phyloP scores from a whole-genome alignment of 208 protist genomes.

The Trypanosoma boissoni region DNA sequence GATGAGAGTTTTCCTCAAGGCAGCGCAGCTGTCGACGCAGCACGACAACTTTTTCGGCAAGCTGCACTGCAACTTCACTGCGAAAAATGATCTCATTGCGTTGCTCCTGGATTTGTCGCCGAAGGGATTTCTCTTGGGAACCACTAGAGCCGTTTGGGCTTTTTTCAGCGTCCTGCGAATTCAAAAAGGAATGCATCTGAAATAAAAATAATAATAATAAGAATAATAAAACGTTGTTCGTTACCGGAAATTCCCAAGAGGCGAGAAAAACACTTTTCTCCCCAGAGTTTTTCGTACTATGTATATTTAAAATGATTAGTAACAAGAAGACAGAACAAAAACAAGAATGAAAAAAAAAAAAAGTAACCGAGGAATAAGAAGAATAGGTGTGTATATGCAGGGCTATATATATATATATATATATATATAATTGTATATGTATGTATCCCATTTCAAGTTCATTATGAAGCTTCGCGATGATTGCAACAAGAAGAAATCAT shows the following conservation, averaged over 20 bases:
- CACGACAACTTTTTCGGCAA: slow-evolving; percentile 15
- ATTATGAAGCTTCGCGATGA: too few relatives aligned
- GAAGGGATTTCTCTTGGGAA: too few relatives aligned
- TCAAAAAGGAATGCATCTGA: slow-evolving; percentile 10
- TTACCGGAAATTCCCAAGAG: background rate
- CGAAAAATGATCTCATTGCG: background rate
- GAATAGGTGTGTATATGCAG: too few relatives aligned
- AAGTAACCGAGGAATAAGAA: too few relatives aligned
- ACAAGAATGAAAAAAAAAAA: too few relatives aligned
- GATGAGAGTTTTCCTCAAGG: background rate
- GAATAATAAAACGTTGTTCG: background rate
- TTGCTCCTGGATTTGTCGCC: background rate
- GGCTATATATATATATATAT: background rate
- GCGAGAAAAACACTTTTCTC: background rate
- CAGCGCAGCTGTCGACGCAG: slow-evolving; percentile 11
- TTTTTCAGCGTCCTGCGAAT: too few relatives aligned
- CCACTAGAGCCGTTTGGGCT: too few relatives aligned
- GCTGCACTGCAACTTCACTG: slow-evolving; percentile 19
- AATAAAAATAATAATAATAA: slow-evolving; percentile 10
- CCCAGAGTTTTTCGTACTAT: background rate
- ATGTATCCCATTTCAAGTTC: too few relatives aligned
- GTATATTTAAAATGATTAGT: too few relatives aligned
- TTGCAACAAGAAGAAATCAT: too few relatives aligned
- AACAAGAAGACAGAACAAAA: too few relatives aligned
- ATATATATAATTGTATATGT: slow-evolving; percentile 1